Percentiles rank a stretch among this genome's conserved stretches.
Conservation (phyloP, 108 stramenopile species). For the Skeletonema costatum region DNA sequence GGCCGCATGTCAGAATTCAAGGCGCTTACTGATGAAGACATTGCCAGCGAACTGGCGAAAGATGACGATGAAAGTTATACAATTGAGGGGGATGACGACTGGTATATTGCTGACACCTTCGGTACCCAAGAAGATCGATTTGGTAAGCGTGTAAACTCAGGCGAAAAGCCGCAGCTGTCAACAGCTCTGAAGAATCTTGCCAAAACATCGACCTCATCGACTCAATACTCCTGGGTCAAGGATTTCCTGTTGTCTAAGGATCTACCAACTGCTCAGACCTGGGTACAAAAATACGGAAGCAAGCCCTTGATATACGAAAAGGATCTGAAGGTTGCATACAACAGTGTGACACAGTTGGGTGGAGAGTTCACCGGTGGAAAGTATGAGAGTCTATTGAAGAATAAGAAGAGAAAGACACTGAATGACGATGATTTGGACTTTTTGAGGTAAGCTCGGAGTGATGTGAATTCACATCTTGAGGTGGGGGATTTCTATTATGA, state of each 20-base stretch:
- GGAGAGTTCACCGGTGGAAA: constrained; percentile 88
- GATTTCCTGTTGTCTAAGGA: constrained; percentile 48
- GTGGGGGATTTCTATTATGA: not conserved
- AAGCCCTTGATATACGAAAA: constrained; percentile 75
- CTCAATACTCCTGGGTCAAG: constrained; percentile 47
- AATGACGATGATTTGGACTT: constrained; percentile 79
- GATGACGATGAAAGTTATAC: constrained; percentile 59
- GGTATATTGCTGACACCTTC: constrained; percentile 90
- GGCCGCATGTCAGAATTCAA: constrained; percentile 88
- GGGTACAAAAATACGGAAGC: constrained; percentile 80
- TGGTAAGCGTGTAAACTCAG: constrained; percentile 61
- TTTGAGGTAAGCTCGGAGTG: constrained; percentile 31
- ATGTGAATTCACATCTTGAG: not conserved
- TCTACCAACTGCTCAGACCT: constrained; percentile 64
- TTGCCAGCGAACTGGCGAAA: constrained; percentile 59
- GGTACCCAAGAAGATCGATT: constrained; percentile 78
- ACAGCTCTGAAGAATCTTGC: constrained; percentile 71
- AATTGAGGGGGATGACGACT: constrained; percentile 72
- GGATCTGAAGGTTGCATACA: constrained; percentile 78
- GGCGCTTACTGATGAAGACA: constrained; percentile 77
- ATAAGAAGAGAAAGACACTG: constrained; percentile 75
- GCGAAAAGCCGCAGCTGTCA: constrained; percentile 55
- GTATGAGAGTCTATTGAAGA: constrained; percentile 86
- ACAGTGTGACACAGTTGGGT: constrained; percentile 83
- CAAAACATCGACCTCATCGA: constrained; percentile 17